Evolutionary conservation across 805 yeast species (phyloP), one percentile per base, ranked within the genome.

Genomic region (Starmerella khaoyaiensis): DNA sequence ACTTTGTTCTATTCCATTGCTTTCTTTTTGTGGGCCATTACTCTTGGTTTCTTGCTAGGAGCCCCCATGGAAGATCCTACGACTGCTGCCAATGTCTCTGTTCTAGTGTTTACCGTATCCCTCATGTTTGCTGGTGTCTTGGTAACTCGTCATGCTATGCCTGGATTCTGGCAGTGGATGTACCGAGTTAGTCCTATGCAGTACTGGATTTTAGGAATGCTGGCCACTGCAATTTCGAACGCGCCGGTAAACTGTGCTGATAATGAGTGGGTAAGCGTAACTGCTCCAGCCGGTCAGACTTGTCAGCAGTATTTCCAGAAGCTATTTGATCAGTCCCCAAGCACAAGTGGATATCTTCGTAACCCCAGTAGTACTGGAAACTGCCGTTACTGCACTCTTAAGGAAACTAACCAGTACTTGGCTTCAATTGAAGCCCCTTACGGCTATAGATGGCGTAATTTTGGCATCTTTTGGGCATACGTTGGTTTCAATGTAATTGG

Each of bases 111-210:
- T 54, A 61, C 76, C 24, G 68, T 78, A 53, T 57, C 70, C 49
- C 65, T 77, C 39, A 61, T 75, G 17, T 79, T 79, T 61, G 67
- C 79, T 55, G 83, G 86, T 61, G 76, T 77, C 39, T 62, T 75
- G 41, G 81, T 75, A 51, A 71, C 74, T 14, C 59, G 59, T 5
- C 28, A 43, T 3, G 58, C 64, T 36, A 68, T 79, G 75, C 90
- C 93, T 10, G 74, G 80, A 1, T 81, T 81, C 63, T 81, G 93
- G 93, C 73, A 70, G 32, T 81, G 78, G 55, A 78, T 81, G 84
- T 76, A 79, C 69, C 69, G 78, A 47, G 66, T 65, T 16, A 75
- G 81, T 19, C 93, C 67, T 5, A 68, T 69, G 58, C 78, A 87
- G 1, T 81, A 81, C 53, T 71, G 76, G 55, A 62, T 80, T 41